Evolutionary conservation across 306 rosid species (phyloP).

Genomic region (Pterocarpus macrocarpus): DNA sequence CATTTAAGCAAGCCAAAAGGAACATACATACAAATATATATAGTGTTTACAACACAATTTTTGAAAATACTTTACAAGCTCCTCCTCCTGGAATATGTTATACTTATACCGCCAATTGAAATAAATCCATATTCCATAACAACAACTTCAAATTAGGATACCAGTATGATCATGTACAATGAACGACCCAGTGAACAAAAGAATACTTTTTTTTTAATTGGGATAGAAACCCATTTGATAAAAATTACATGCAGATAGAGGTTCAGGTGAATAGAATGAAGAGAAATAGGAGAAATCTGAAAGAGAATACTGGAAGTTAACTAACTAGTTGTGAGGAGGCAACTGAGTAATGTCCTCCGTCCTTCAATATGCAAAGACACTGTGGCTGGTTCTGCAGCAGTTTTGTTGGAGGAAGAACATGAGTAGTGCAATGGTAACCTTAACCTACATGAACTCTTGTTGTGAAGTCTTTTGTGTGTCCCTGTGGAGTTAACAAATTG

Average conservation of each 20-base stretch:
- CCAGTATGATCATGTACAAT: too few relatives aligned
- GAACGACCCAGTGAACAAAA: too few relatives aligned
- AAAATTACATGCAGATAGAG: neutral
- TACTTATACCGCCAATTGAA: neutral
- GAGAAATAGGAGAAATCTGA: neutral
- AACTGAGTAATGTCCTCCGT: conserved; percentile 74
- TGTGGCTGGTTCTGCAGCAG: conserved; percentile 46
- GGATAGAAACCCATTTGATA: neutral
- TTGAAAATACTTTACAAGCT: neutral
- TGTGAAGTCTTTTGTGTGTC: conserved; percentile 56
- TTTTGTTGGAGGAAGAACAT: conserved; percentile 51
- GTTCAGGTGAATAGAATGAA: neutral
- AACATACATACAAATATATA: too few relatives aligned
- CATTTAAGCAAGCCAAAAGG: neutral
- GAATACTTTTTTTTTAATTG: too few relatives aligned
- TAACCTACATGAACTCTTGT: conserved; percentile 50
- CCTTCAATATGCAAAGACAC: conserved; percentile 63
- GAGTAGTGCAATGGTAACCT: conserved; percentile 63
- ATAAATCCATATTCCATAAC: too few relatives aligned
- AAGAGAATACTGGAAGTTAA: conserved; percentile 20
- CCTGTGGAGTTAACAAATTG: conserved; percentile 58
- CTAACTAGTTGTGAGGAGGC: conserved; percentile 77
- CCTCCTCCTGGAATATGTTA: neutral
- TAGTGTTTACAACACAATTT: neutral
- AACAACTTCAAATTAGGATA: too few relatives aligned